Evolutionary conservation across 208 protist genomes (phyloP).

Genomic region (Vickermania ingenoplastis): DNA sequence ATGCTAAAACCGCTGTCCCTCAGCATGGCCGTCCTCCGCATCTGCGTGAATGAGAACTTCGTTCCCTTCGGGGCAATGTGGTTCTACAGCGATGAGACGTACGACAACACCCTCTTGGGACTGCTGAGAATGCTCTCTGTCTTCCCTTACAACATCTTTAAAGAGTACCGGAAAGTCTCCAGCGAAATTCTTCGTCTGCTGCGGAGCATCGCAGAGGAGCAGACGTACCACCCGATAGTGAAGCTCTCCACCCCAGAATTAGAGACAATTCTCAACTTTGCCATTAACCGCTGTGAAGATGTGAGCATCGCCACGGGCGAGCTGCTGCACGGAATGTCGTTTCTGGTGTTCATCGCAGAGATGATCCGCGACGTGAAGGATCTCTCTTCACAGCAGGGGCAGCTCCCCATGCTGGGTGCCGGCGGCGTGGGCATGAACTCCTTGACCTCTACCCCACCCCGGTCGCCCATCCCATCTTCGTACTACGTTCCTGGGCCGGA

Average conservation of each 20-base stretch:
- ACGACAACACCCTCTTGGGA: conserved; percentile 56
- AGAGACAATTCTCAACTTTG: conserved; percentile 41
- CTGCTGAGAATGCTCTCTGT: conserved; percentile 56
- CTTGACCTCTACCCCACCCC: conserved; percentile 14
- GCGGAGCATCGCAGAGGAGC: conserved; percentile 50
- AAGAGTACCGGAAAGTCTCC: conserved; percentile 56
- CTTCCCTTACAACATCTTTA: conserved; percentile 48
- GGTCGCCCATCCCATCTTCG: conserved; percentile 36
- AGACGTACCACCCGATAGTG: conserved; percentile 55
- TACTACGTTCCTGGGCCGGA: conserved; percentile 20
- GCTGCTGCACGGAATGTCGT: conserved; percentile 54
- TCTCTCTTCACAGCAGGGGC: conserved; percentile 20
- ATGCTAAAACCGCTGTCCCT: conserved; percentile 76
- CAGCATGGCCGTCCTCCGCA: conserved; percentile 45
- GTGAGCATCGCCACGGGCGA: conserved; percentile 36
- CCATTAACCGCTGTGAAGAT: conserved; percentile 57
- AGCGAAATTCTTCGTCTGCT: conserved; percentile 48
- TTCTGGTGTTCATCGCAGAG: conserved; percentile 64
- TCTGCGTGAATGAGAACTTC: conserved; percentile 54
- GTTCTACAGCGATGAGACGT: conserved; percentile 77
- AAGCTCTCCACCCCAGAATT: conserved; percentile 47
- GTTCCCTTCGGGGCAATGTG: conserved; percentile 77
- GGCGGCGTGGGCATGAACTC: neutral
- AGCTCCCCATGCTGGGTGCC: neutral
- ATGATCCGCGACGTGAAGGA: conserved; percentile 66